A percentile compares a stretch with the other conserved stretches of the same genome.
Conservation (phyloP, 129 eudicot species). For the Helianthus annuus region HanXRQr2.0-SUNRISE NC_035440.2:22964179-22964678, state of each 20-base stretch:
- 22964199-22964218: neutral
- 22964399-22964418: constrained; percentile 81
- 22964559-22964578: constrained; percentile 63
- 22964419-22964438: constrained; percentile 65
- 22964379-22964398: constrained; percentile 52
- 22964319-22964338: constrained; percentile 27
- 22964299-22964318: constrained; percentile 21
- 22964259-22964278: constrained; percentile 3
- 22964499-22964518: constrained; percentile 84
- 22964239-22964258: neutral
- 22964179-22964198: too few relatives aligned
- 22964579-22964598: constrained; percentile 51
- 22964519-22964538: constrained; percentile 59
- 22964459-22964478: constrained; percentile 61
- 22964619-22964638: constrained; percentile 82
- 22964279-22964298: constrained; percentile 6
- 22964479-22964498: constrained; percentile 72
- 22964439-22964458: constrained; percentile 79
- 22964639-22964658: constrained; percentile 93
- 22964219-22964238: neutral
- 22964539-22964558: constrained; percentile 69
- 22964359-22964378: constrained; percentile 34
- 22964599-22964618: constrained; percentile 68
- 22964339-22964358: neutral
- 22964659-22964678: neutral